A percentile compares a stretch with the other conserved stretches of the same genome.
phyloP scores from a whole-genome alignment of 768 basidiomycete species.

The Termitomyces sp. region DNA sequence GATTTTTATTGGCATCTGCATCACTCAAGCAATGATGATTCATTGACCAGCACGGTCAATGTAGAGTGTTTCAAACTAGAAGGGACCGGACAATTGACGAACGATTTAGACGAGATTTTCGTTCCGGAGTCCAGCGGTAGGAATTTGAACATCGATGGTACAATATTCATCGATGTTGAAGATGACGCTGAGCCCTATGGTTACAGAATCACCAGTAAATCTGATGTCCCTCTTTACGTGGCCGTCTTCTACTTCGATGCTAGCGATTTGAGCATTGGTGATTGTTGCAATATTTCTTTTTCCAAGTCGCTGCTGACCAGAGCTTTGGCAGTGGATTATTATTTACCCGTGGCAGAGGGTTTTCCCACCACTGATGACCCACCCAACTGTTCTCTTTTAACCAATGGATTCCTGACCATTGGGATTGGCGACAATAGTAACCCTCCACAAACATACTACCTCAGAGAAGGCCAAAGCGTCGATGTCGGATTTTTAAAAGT shows the following conservation, averaged over 20 bases:
- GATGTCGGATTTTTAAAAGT: constrained; percentile 41
- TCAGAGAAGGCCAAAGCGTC: constrained; percentile 22
- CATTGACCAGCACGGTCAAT: not conserved
- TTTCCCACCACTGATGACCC: not conserved
- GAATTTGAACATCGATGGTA: not conserved
- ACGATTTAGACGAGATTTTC: not conserved
- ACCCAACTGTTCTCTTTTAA: not conserved
- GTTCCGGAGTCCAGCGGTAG: not conserved
- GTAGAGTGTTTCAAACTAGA: not conserved
- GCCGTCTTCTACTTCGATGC: constrained; percentile 3
- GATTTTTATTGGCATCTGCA: not conserved
- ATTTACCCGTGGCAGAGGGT: not conserved
- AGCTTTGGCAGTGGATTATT: not conserved
- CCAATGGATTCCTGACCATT: constrained; percentile 18
- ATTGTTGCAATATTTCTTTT: not conserved
- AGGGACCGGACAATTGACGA: not conserved
- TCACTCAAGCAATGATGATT: not conserved
- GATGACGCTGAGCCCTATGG: not conserved
- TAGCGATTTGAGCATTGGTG: not conserved
- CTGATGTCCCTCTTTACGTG: not conserved
- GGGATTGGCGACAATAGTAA: constrained; percentile 34
- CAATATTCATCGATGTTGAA: not conserved
- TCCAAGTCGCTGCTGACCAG: not conserved
- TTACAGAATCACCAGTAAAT: not conserved
- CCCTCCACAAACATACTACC: constrained; percentile 24